These are phyloP conservation scores for Scenedesmus sp. DNA, from an alignment of 163 green algal genomes.

Conservation along the genomic window DNA sequence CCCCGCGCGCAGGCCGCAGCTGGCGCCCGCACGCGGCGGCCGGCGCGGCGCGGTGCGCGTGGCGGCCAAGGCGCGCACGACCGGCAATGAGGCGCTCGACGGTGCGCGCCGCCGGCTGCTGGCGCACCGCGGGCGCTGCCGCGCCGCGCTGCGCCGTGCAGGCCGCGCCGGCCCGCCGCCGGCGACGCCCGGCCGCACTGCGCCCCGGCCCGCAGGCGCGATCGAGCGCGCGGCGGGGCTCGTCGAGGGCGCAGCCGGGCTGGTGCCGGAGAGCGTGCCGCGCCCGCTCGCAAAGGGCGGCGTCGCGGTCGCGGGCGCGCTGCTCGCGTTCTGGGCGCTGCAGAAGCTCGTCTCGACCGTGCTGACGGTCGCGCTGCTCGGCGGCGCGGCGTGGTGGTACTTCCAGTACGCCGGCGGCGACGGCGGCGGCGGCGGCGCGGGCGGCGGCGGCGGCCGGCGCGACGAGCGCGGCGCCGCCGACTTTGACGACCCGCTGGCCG, in stretches of 20 bases:
- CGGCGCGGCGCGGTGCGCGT: background rate
- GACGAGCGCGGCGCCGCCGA: background rate
- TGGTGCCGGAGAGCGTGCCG: constrained; percentile 54
- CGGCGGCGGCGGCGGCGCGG: constrained; percentile 21
- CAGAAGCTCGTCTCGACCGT: constrained; percentile 58
- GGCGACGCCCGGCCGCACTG: background rate
- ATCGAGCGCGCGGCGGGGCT: constrained; percentile 40
- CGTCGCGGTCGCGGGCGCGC: constrained; percentile 41
- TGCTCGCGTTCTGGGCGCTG: constrained; percentile 53
- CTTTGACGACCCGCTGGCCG: constrained; percentile 51
- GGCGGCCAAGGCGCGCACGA: constrained; percentile 16
- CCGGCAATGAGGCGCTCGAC: constrained; percentile 36
- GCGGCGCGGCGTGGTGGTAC: constrained; percentile 49
- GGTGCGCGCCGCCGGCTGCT: constrained; percentile 10
- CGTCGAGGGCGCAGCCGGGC: constrained; percentile 49
- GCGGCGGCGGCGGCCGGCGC: constrained; percentile 2
- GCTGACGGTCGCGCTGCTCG: constrained; percentile 51
- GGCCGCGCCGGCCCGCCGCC: too few species aligned
- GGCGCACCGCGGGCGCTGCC: background rate
- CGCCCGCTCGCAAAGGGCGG: constrained; percentile 51
- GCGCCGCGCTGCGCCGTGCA: background rate
- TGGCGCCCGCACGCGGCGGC: background rate
- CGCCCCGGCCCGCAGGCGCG: constrained; percentile 15
- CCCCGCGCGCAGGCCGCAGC: too few species aligned
- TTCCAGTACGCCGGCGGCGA: constrained; percentile 45